Evolutionary conservation across 129 eudicot genomes (phyloP).

Genomic region (Saposhnikovia divaricata): DNA sequence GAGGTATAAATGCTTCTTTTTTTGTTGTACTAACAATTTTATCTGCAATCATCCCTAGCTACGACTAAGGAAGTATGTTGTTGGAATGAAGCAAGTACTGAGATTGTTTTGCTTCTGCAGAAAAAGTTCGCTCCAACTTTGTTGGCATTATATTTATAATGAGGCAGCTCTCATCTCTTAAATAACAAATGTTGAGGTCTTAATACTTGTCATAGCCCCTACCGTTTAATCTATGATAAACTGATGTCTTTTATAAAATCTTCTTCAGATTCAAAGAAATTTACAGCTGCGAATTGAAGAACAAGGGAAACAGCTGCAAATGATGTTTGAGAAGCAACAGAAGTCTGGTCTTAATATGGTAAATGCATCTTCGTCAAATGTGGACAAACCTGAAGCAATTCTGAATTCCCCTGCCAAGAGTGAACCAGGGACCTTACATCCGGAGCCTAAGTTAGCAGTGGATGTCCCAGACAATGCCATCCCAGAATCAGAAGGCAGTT

Average conservation of each 20-base stretch:
- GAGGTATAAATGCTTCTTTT: slow-evolving; percentile 43
- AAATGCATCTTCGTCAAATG: slow-evolving; percentile 38
- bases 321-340: slow-evolving; percentile 87
- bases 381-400: slow-evolving; percentile 33
- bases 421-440: slow-evolving; percentile 16
- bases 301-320: slow-evolving; percentile 83
- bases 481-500: slow-evolving; percentile 24
- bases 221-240: neutral
- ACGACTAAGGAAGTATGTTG: neutral
- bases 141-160: neutral
- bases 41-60: neutral
- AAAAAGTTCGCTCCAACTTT: too few species aligned
- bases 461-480: slow-evolving; percentile 16
- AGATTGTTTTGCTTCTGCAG: neutral
- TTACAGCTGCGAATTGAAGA: slow-evolving; percentile 91
- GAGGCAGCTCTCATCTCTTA: neutral
- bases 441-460: slow-evolving; percentile 12
- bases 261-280: slow-evolving; percentile 83
- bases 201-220: neutral
- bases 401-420: slow-evolving; percentile 30
- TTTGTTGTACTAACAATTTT: neutral
- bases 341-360: slow-evolving; percentile 45
- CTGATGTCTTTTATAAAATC: neutral
- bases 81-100: neutral
- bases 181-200: neutral